Evolutionary conservation across 192 early-diverging fungal genomes (phyloP).

Genomic region (Entomortierella parvispora): DNA sequence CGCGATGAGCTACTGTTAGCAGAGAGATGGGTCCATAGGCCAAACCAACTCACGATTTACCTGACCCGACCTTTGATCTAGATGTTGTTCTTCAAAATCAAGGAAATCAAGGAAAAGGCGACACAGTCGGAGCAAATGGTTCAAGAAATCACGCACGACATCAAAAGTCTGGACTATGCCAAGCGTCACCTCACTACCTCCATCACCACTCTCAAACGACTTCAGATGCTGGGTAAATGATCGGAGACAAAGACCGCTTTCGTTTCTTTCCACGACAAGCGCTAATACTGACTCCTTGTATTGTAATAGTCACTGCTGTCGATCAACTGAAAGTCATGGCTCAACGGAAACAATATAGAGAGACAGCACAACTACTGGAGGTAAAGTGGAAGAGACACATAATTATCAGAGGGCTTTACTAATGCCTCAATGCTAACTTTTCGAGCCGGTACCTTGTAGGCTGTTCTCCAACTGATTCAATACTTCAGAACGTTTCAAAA

Average conservation of each 20-base stretch:
- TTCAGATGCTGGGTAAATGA: constrained; percentile 85
- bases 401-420: too few relatives aligned
- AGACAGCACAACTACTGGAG: constrained; percentile 82
- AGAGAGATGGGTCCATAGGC: too few relatives aligned
- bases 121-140: constrained; percentile 88
- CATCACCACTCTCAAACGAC: constrained; percentile 81
- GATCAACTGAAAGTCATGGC: constrained; percentile 77
- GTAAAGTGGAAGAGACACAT: constrained; percentile 45
- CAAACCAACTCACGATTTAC: too few relatives aligned
- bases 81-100: constrained; percentile 83
- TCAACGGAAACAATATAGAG: constrained; percentile 76
- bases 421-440: too few relatives aligned
- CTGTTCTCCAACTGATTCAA: constrained; percentile 79
- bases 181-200: constrained; percentile 90
- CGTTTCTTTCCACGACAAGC: neutral
- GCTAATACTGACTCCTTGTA: too few relatives aligned
- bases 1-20: too few relatives aligned
- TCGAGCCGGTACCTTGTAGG: constrained; percentile 40
- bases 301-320: constrained; percentile 74
- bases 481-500: constrained; percentile 80
- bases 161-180: constrained; percentile 92
- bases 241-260: too few relatives aligned
- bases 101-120: constrained; percentile 87
- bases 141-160: constrained; percentile 95
- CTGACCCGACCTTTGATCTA: constrained; percentile 53